Base-by-base conservation (phyloP, 192 early-diverging fungal genomes). In the Gonapodya prolifera region DNA sequence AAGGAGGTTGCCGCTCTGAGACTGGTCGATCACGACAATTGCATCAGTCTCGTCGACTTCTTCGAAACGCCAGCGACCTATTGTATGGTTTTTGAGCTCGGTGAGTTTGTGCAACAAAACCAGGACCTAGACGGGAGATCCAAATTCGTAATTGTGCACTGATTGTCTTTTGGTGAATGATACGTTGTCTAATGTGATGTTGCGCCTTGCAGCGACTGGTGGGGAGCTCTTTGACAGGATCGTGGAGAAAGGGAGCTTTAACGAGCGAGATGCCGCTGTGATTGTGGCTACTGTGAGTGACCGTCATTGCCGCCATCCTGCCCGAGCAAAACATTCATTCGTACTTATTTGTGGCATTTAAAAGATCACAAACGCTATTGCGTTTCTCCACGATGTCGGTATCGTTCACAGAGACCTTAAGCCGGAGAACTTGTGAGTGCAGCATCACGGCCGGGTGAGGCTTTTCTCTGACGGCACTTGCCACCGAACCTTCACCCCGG, bases 391-490 rank as follows among this genome's bases (percentile, higher is more conserved):
- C 78, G 80, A 82, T 2, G 83, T 87, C 33, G 91, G 91, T 30
- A 93, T 98, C n/a, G 93, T 89, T 0, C 98, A 99, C 82, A 91
- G 98, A 28, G 98, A 99, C 81, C 83, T 99, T 29, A 99, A 99
- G 82, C 92, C 92, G 0, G 93, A 94, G 75, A 93, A 92, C 77
- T 84, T 93, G 45, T 61, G 8, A 61, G 45, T 61, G 23, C 23
- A 8, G 8, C 8, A 61, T 61, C 8, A n/a, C n/a, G n/a, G n/a
- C n/a, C n/a, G n/a, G n/a, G n/a, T n/a, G n/a, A n/a, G n/a, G n/a
- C n/a, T n/a, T n/a, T n/a, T n/a, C n/a, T n/a, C n/a, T n/a, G n/a
- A n/a, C n/a, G n/a, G n/a, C n/a, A n/a, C n/a, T n/a, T n/a, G n/a
- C n/a, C n/a, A n/a, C n/a, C n/a, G n/a, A n/a, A n/a, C n/a, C n/a